These are phyloP conservation scores for Syzygium jambos DNA, from an alignment of 345 rosid species.

Conservation along the genomic window DNA sequence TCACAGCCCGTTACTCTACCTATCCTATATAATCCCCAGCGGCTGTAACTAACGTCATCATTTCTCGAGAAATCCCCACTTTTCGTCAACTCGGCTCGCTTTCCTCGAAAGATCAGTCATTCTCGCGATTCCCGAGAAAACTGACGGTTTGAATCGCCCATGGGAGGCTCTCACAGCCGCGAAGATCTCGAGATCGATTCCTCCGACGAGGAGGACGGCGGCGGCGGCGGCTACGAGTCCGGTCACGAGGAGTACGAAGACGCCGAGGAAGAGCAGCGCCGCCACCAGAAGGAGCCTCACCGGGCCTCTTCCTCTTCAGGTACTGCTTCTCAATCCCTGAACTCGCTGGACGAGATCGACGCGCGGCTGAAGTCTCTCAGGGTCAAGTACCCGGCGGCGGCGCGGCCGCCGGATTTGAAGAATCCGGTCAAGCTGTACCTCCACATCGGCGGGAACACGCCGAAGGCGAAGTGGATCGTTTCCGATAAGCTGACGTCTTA, in stretches of 20 bases:
- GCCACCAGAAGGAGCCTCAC: not conserved
- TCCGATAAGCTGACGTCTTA: conserved; percentile 56
- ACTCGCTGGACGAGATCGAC: conserved; percentile 41
- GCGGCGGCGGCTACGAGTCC: conserved; percentile 19
- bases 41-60: not conserved
- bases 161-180: conserved; percentile 72
- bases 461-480: conserved; percentile 72
- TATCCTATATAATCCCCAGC: not conserved
- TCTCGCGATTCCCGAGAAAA: not conserved
- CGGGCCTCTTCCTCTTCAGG: conserved; percentile 24
- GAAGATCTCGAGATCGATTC: conserved; percentile 41
- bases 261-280: conserved; percentile 9
- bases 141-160: not conserved
- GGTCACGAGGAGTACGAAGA: conserved; percentile 25
- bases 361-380: conserved; percentile 52
- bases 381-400: conserved; percentile 30
- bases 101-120: not conserved
- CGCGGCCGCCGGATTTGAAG: conserved; percentile 16
- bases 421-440: conserved; percentile 76
- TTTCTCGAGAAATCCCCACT: not conserved
- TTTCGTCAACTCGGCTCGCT: not conserved
- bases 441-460: conserved; percentile 76
- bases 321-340: conserved; percentile 7
- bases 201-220: conserved; percentile 42
- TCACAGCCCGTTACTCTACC: not conserved